phyloP scores from a whole-genome alignment of 768 basidiomycete genomes.

The Boletus fagicola region DNA sequence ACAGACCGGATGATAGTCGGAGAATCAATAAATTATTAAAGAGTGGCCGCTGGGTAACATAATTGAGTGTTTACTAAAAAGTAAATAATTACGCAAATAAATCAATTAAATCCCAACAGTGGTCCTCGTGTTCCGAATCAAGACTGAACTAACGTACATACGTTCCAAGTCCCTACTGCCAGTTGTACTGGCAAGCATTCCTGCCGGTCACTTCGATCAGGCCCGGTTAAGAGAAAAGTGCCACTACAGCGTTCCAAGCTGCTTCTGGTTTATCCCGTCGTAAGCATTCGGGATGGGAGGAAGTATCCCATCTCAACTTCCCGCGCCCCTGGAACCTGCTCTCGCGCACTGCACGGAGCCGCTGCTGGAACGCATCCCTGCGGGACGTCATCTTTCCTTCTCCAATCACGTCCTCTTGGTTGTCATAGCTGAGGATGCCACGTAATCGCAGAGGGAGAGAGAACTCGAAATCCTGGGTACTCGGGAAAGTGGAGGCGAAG shows the following conservation, averaged over 20 bases:
- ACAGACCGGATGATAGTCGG: no score
- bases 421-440: slow-evolving; percentile 9
- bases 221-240: background rate
- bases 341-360: background rate
- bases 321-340: background rate
- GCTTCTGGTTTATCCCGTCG: background rate
- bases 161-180: no score
- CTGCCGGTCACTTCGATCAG: background rate
- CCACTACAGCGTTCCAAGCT: slow-evolving; percentile 15
- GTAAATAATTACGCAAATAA: no score
- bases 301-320: background rate
- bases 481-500: slow-evolving; percentile 11
- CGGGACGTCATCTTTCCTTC: background rate
- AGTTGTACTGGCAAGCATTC: background rate
- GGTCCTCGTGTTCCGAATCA: background rate
- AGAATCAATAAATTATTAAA: no score
- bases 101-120: no score
- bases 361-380: background rate
- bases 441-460: background rate
- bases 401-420: accelerated
- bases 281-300: no score
- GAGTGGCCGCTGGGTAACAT: no score
- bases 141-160: background rate
- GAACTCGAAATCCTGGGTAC: background rate
- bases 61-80: no score